A percentile compares a stretch with the other conserved stretches of the same genome.
Evolutionary conservation across 108 stramenopile species (phyloP).

Genomic region (Skeletonema grethae): DNA sequence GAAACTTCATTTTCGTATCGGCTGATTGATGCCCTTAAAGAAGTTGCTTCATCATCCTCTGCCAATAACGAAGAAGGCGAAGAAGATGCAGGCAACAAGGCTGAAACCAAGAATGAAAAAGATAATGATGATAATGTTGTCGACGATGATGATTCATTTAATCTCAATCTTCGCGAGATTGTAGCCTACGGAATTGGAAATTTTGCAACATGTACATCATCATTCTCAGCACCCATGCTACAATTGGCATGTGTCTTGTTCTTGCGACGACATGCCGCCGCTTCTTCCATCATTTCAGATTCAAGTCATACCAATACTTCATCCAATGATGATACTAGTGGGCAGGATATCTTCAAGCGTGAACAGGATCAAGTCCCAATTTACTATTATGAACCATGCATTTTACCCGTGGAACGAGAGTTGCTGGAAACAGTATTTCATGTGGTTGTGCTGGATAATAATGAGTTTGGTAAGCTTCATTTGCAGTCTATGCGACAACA

Average conservation of each 20-base stretch:
- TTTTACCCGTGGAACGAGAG: slow-evolving; percentile 28
- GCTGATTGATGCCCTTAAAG: slow-evolving; percentile 13
- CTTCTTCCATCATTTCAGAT: background rate
- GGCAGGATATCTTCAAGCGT: slow-evolving; percentile 16
- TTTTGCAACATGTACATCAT: slow-evolving; percentile 28
- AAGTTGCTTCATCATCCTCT: background rate
- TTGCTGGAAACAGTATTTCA: slow-evolving; percentile 35
- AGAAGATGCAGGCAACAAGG: background rate
- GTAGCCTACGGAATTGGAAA: slow-evolving; percentile 56
- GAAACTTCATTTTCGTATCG: slow-evolving; percentile 25
- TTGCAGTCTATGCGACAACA: slow-evolving; percentile 25
- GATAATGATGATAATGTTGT: background rate
- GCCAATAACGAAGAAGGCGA: background rate
- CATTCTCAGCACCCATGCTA: slow-evolving; percentile 36
- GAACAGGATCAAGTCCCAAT: slow-evolving; percentile 40
- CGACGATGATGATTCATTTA: background rate
- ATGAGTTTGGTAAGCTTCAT: slow-evolving; percentile 42
- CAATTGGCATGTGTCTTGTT: slow-evolving; percentile 47
- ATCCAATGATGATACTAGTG: background rate
- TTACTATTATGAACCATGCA: slow-evolving; percentile 54
- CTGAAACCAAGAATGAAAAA: background rate
- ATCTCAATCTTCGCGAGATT: slow-evolving; percentile 35
- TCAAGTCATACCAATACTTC: background rate
- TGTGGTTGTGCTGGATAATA: slow-evolving; percentile 31
- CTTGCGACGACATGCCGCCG: slow-evolving; percentile 18